These are phyloP conservation scores for Ceratocystis albifundus DNA, from an alignment of 2,329 filamentous ascomycete genomes.

Conservation along the genomic window DNA sequence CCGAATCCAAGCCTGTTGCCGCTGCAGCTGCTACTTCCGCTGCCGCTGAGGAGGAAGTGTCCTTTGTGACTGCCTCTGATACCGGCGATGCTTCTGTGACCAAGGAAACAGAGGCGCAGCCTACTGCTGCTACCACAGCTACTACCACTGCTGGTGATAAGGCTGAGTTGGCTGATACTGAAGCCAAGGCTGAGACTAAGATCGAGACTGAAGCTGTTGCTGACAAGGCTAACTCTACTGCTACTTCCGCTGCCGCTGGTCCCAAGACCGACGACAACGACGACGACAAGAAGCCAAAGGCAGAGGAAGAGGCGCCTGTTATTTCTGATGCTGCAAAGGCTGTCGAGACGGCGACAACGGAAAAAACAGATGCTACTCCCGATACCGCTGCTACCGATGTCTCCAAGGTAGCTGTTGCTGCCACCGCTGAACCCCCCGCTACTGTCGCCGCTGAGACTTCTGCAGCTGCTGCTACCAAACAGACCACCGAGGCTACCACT, in stretches of 20 bases:
- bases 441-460: constrained; percentile 10
- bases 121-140: neutral
- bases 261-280: constrained; percentile 8
- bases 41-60: constrained; percentile 1
- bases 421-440: constrained; percentile 1
- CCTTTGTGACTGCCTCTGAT: constrained; percentile 7
- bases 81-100: neutral
- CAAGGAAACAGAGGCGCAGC: neutral
- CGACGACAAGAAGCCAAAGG: neutral
- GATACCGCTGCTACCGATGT: constrained; percentile 5
- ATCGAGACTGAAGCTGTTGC: neutral
- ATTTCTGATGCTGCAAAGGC: no score
- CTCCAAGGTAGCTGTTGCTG: neutral
- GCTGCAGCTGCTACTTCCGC: neutral
- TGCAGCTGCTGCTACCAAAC: neutral
- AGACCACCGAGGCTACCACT: neutral
- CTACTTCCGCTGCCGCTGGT: neutral
- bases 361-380: constrained; percentile 14
- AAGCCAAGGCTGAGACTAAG: neutral
- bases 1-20: neutral
- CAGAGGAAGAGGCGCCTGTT: neutral
- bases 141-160: neutral
- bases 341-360: no score
- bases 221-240: neutral
- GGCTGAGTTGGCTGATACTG: neutral